phyloP scores from a whole-genome alignment of 1,284 basidiomycete genomes.

The Fomitopsis betulina region DNA sequence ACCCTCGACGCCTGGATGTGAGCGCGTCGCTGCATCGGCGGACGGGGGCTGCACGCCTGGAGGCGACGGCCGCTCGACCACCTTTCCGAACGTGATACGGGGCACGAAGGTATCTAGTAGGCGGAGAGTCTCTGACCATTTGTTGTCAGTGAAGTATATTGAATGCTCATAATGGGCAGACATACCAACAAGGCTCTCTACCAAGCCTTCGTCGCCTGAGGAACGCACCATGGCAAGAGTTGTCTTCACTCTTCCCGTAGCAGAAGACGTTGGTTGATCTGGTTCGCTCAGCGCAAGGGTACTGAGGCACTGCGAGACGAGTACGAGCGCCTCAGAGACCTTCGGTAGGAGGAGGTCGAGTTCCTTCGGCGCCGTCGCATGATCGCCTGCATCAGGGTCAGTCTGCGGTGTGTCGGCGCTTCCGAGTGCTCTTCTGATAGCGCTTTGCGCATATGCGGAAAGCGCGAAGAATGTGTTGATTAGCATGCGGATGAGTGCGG shows the following conservation, averaged over 20 bases:
- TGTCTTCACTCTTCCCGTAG: constrained; percentile 7
- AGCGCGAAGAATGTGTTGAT: constrained; percentile 49
- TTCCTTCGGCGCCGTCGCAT: constrained; percentile 20
- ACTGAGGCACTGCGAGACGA: constrained; percentile 72
- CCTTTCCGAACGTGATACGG: constrained; percentile 69
- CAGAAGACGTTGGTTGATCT: constrained; percentile 1
- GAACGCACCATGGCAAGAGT: constrained; percentile 17
- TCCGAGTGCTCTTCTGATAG: constrained; percentile 47
- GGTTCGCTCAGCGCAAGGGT: constrained; percentile 46
- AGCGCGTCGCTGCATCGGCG: constrained; percentile 6
- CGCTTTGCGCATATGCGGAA: constrained; percentile 44
- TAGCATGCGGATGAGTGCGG: constrained; percentile 47
- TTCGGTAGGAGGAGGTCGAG: constrained; percentile 67
- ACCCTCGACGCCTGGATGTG: constrained; percentile 38
- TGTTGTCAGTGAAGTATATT: neutral
- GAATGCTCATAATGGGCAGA: too few species aligned
- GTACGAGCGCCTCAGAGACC: constrained; percentile 75
- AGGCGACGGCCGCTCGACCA: constrained; percentile 29
- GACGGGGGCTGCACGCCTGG: neutral
- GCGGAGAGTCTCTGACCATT: constrained; percentile 54
- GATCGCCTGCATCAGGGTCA: neutral
- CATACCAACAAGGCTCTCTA: constrained; percentile 58
- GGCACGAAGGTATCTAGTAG: constrained; percentile 73
- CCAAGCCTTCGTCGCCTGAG: constrained; percentile 39
- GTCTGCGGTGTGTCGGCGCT: neutral